Percentiles rank a stretch among this genome's conserved stretches.
Evolutionary conservation across 371 early-diverging fungal genomes (phyloP).

Genomic region (Rhizopus arrhizus): DNA sequence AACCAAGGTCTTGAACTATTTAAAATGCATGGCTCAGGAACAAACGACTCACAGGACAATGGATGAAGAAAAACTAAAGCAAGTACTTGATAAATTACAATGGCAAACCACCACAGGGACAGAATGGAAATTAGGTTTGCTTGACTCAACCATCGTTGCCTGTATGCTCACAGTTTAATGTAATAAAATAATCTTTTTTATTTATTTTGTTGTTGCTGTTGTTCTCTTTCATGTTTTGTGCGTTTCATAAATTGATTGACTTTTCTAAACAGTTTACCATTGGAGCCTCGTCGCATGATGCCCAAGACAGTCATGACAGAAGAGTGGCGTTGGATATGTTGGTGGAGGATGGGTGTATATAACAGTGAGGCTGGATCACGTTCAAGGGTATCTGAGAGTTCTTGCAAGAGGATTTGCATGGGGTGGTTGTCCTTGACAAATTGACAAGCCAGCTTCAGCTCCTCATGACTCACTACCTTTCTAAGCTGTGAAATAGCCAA

Average conservation of each 20-base stretch:
- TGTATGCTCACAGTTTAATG: neutral
- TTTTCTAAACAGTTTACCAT: conserved; percentile 12
- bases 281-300: conserved; percentile 1
- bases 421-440: conserved; percentile 12
- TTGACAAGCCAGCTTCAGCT: neutral
- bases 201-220: neutral
- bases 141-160: neutral
- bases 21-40: conserved; percentile 10
- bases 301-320: conserved; percentile 16
- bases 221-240: conserved; percentile 8
- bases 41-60: neutral
- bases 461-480: neutral
- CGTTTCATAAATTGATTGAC: conserved; percentile 19
- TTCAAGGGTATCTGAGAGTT: conserved; percentile 15
- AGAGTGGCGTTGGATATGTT: neutral
- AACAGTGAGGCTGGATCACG: conserved; percentile 9
- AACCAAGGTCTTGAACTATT: conserved; percentile 12
- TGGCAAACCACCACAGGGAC: conserved; percentile 1
- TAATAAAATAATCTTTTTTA: neutral
- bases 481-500: conserved; percentile 7
- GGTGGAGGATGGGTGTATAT: neutral
- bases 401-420: conserved; percentile 18
- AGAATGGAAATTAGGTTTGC: neutral
- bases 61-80: neutral
- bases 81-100: neutral